These are phyloP conservation scores for Leishmania guyanensis DNA, from an alignment of 208 protist genomes.

Conservation along the genomic window DNA sequence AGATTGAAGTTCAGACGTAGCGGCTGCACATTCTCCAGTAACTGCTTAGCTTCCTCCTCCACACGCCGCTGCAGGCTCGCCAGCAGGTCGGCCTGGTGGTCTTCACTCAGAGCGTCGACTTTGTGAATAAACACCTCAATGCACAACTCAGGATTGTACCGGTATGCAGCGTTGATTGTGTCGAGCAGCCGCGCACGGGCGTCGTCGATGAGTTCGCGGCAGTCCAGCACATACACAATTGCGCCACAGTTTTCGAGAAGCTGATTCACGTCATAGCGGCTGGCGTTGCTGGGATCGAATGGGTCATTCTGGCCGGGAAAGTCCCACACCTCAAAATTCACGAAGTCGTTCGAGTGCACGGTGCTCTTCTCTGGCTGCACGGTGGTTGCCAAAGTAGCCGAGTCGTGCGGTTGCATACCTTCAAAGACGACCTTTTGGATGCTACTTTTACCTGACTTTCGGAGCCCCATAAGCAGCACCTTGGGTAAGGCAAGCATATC, in stretches of 20 bases:
- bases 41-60: slow-evolving; percentile 77
- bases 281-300: slow-evolving; percentile 66
- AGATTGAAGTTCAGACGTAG: slow-evolving; percentile 89
- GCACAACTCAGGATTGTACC: slow-evolving; percentile 73
- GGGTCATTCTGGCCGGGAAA: slow-evolving; percentile 90
- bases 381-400: slow-evolving; percentile 77
- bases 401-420: slow-evolving; percentile 88
- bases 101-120: slow-evolving; percentile 86
- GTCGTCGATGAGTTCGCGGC: slow-evolving; percentile 84
- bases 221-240: slow-evolving; percentile 91
- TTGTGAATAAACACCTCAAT: slow-evolving; percentile 93
- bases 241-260: slow-evolving; percentile 86
- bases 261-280: slow-evolving; percentile 59
- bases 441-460: slow-evolving; percentile 91
- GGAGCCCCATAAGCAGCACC: slow-evolving; percentile 87
- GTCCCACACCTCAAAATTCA: slow-evolving; percentile 93
- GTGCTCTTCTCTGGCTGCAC: slow-evolving; percentile 79
- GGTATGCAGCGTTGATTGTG: slow-evolving; percentile 78
- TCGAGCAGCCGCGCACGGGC: slow-evolving; percentile 76
- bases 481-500: slow-evolving; percentile 72
- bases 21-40: slow-evolving; percentile 60
- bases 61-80: slow-evolving; percentile 79
- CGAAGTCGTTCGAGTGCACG: slow-evolving; percentile 86
- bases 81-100: slow-evolving; percentile 84
- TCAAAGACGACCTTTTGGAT: slow-evolving; percentile 93